phyloP scores from a whole-genome alignment of 2,329 filamentous ascomycete genomes.

The Penicillium rolfsii region DNA sequence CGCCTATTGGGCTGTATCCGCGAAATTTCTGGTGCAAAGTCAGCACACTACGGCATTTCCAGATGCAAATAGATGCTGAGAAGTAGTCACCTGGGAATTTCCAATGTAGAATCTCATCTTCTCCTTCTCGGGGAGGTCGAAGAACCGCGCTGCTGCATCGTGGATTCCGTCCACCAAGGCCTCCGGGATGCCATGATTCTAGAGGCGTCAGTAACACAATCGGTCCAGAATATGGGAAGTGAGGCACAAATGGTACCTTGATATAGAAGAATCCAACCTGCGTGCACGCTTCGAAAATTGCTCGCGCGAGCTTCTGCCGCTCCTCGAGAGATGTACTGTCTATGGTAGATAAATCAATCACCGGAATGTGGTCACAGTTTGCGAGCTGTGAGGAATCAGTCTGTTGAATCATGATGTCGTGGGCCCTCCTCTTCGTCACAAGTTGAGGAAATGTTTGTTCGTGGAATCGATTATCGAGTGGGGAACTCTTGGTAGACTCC shows the following conservation, averaged over 20 bases:
- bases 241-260: constrained; percentile 23
- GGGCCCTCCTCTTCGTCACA: neutral
- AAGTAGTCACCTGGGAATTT: constrained; percentile 26
- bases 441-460: neutral
- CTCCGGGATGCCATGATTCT: constrained; percentile 32
- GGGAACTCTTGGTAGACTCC: neutral
- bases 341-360: constrained; percentile 51
- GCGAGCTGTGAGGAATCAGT: constrained; percentile 11
- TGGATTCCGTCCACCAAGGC: constrained; percentile 21
- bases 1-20: constrained; percentile 33
- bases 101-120: constrained; percentile 49
- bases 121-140: constrained; percentile 43
- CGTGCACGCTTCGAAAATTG: constrained; percentile 47
- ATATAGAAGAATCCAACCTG: constrained; percentile 53
- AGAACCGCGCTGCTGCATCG: constrained; percentile 44
- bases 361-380: constrained; percentile 40
- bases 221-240: neutral
- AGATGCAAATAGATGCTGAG: neutral
- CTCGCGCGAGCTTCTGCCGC: constrained; percentile 44
- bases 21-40: constrained; percentile 26
- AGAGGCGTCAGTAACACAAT: neutral
- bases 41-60: neutral
- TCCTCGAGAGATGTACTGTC: constrained; percentile 41
- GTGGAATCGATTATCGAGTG: neutral
- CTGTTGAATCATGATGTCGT: constrained; percentile 7